A percentile compares a stretch with the other conserved stretches of the same genome.
Conservation (phyloP, 495 filamentous ascomycete genomes). For the Mytilinidion resinicola region DNA sequence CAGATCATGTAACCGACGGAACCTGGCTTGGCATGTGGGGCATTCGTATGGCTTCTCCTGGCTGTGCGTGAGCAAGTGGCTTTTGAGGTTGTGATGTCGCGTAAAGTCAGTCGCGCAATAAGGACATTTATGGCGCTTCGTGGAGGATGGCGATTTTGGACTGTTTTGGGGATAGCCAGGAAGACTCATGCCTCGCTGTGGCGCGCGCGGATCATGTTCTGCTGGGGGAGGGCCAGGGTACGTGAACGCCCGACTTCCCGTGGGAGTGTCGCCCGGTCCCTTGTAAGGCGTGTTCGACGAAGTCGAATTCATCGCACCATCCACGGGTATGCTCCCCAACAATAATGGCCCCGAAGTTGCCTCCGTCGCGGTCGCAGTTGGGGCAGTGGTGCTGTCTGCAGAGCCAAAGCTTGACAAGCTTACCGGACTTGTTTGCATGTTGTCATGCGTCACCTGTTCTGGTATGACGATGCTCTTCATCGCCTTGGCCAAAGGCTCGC, state of each 20-base stretch:
- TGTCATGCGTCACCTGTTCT: conserved; percentile 31
- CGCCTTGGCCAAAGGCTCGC: conserved; percentile 37
- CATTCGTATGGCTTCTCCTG: conserved; percentile 97
- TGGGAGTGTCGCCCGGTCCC: conserved; percentile 25
- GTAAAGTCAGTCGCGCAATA: conserved; percentile 97
- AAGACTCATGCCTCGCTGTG: conserved; percentile 65
- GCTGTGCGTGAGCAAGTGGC: conserved; percentile 93
- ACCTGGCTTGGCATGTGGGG: conserved; percentile 79
- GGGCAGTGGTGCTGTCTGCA: conserved; percentile 33
- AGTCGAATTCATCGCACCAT: conserved; percentile 6
- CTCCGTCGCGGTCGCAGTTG: conserved; percentile 43
- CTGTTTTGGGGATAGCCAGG: conserved; percentile 55
- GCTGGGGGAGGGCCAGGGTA: conserved; percentile 38
- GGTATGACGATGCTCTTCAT: conserved; percentile 40
- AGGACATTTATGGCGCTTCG: conserved; percentile 91
- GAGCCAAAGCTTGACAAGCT: conserved; percentile 41
- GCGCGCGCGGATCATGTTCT: conserved; percentile 39
- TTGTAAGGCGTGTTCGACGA: conserved; percentile 1
- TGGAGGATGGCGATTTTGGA: conserved; percentile 64
- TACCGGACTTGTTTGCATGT: conserved; percentile 39
- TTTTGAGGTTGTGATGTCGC: conserved; percentile 97
- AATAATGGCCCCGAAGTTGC: conserved; percentile 27
- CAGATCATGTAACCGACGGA: conserved; percentile 87
- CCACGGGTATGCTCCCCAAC: conserved; percentile 21
- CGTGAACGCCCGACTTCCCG: conserved; percentile 35